These are phyloP conservation scores for Houttuynia cordata DNA, from an alignment of 164 flowering plant species.

Conservation along the genomic window DNA sequence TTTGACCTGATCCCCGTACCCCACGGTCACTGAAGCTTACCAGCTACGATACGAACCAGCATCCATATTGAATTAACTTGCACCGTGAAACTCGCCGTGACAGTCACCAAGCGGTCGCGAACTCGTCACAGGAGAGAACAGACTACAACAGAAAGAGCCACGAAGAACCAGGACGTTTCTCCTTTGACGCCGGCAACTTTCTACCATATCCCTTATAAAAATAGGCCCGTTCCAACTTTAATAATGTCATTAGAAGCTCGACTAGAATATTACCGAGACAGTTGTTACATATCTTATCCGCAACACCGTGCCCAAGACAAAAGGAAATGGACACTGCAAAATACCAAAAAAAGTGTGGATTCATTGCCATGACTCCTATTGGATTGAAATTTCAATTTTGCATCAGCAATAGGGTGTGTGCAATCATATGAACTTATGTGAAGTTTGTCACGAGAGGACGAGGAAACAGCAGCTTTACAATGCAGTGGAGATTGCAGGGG, in stretches of 20 bases:
- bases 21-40: background rate
- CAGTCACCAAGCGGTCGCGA: background rate
- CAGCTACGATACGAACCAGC: background rate
- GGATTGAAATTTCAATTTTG: background rate
- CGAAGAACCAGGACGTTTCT: background rate
- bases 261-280: too few species aligned
- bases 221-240: background rate
- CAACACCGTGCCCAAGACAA: background rate
- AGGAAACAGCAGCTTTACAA: background rate
- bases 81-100: background rate
- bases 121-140: background rate
- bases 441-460: background rate
- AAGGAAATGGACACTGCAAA: too few species aligned
- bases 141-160: background rate
- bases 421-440: background rate
- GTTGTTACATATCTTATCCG: background rate
- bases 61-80: background rate
- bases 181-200: background rate
- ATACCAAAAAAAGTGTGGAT: too few species aligned
- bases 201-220: background rate
- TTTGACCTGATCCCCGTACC: background rate
- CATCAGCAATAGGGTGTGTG: background rate
- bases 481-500: background rate
- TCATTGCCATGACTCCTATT: too few species aligned
- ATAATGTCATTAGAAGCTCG: too few species aligned